Evolutionary conservation across 805 yeast genomes (phyloP).

Genomic region (Candida boleticola): DNA sequence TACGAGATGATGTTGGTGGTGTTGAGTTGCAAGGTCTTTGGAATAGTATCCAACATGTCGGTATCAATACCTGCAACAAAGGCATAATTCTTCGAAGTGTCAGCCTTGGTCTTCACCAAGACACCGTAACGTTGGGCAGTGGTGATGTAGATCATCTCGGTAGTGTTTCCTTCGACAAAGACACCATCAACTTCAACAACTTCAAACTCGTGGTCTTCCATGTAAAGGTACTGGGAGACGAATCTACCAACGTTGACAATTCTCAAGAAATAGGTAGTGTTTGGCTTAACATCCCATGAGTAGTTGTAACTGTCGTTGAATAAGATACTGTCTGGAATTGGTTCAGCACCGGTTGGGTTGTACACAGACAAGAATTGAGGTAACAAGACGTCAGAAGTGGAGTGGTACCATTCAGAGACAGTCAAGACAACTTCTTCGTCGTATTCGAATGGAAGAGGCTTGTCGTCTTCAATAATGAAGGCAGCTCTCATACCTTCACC

Average conservation of each 20-base stretch:
- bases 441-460: conserved; percentile 51
- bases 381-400: conserved; percentile 45
- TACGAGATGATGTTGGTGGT: conserved; percentile 58
- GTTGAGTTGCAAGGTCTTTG: conserved; percentile 50
- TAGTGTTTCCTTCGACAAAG: conserved; percentile 54
- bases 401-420: conserved; percentile 65
- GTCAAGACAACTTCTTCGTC: conserved; percentile 62
- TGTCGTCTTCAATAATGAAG: conserved; percentile 66
- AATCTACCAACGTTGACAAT: conserved; percentile 68
- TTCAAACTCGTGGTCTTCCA: conserved; percentile 41
- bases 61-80: conserved; percentile 62
- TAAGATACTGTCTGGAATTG: conserved; percentile 65
- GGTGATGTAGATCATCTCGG: conserved; percentile 59
- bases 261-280: conserved; percentile 62
- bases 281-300: conserved; percentile 53
- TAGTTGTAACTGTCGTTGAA: conserved; percentile 64
- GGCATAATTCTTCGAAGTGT: conserved; percentile 48
- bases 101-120: conserved; percentile 54
- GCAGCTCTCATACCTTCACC: conserved; percentile 90
- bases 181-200: conserved; percentile 49
- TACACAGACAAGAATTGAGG: conserved; percentile 55
- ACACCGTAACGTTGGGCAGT: conserved; percentile 84
- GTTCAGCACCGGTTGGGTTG: conserved; percentile 86
- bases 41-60: conserved; percentile 69
- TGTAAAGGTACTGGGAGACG: conserved; percentile 55